A percentile compares a stretch with the other conserved stretches of the same genome.
Conservation (phyloP, 2,329 filamentous ascomycete species). For the Apiospora marii region DNA sequence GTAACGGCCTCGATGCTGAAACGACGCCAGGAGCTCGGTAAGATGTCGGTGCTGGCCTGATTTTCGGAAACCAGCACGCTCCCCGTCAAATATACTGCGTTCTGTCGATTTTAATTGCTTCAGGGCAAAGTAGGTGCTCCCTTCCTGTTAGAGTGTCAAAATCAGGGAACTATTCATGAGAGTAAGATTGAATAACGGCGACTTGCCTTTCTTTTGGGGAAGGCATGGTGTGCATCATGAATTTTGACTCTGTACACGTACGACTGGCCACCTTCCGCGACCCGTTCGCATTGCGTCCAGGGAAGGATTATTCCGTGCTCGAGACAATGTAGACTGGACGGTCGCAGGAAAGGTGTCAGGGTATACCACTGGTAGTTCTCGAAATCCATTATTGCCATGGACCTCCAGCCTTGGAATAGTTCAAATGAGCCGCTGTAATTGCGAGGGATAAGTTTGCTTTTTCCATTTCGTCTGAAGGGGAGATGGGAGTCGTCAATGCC, state of each 20-base stretch:
- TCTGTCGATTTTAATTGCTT: neutral
- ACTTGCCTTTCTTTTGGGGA: conserved; percentile 8
- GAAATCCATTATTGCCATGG: neutral
- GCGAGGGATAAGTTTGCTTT: neutral
- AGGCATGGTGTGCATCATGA: neutral
- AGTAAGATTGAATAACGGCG: neutral
- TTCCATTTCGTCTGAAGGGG: neutral
- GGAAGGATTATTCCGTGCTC: neutral
- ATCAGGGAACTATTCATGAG: neutral
- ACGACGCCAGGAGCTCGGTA: neutral
- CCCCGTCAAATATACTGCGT: neutral
- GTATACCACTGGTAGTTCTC: neutral
- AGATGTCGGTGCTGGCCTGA: neutral
- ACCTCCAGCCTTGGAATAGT: neutral
- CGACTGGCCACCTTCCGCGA: neutral
- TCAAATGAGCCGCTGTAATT: neutral
- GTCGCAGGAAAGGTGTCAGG: neutral
- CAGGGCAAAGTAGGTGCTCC: neutral
- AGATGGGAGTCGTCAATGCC: neutral
- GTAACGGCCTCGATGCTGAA: neutral
- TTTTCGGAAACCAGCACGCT: neutral
- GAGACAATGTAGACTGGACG: neutral
- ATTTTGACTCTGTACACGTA: neutral
- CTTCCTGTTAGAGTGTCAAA: neutral
- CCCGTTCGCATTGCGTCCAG: neutral